phyloP scores from a whole-genome alignment of 2,329 filamentous ascomycete species.

The Cladophialophora yegresii region DNA sequence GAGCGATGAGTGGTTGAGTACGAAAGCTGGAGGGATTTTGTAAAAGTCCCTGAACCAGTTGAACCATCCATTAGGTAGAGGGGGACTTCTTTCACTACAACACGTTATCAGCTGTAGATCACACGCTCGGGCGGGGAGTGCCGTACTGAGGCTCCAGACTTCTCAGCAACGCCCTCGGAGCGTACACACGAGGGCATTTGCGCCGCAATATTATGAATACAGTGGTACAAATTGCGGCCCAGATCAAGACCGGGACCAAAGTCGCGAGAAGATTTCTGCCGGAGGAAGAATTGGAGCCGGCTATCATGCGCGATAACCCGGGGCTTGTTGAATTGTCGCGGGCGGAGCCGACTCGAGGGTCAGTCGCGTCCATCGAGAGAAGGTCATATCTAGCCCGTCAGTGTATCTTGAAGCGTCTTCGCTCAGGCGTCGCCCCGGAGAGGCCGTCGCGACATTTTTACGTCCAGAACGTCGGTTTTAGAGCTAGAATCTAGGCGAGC shows the following conservation, averaged over 20 bases:
- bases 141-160: constrained; percentile 56
- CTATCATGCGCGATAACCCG: constrained; percentile 43
- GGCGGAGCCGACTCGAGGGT: constrained; percentile 50
- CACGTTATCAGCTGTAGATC: not conserved
- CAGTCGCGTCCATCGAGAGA: constrained; percentile 32
- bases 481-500: not conserved
- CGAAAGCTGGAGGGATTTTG: constrained; percentile 56
- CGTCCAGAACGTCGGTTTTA: not conserved
- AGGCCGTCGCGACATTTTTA: not conserved
- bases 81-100: constrained; percentile 39
- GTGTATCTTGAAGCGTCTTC: not conserved
- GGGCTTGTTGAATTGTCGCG: constrained; percentile 47
- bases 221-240: constrained; percentile 53
- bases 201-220: constrained; percentile 56
- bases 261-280: constrained; percentile 52
- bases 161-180: constrained; percentile 56
- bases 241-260: constrained; percentile 56
- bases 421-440: not conserved
- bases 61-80: constrained; percentile 41
- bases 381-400: not conserved
- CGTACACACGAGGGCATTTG: constrained; percentile 57
- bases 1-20: constrained; percentile 84
- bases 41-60: constrained; percentile 43
- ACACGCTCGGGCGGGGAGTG: not conserved
- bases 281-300: constrained; percentile 47